Base-by-base conservation (phyloP, 2,329 filamentous ascomycete genomes). In the Scedosporium aurantiacum region DNA sequence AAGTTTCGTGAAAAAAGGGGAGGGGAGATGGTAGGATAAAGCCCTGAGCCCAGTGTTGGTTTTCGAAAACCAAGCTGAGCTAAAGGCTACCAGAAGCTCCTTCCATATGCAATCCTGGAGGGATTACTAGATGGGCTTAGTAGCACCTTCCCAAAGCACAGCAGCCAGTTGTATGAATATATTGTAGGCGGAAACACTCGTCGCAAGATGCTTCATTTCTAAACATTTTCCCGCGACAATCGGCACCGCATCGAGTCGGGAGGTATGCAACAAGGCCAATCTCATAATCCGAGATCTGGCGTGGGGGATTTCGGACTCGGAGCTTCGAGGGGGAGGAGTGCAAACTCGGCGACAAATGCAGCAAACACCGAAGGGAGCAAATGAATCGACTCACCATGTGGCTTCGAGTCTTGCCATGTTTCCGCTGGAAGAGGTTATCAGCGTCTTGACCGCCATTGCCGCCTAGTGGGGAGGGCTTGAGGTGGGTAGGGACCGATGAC, bases 401-500 rank as follows among this genome's bases (percentile, higher is more conserved):
- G 64, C 88, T 91, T 75, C 89, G 87, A 68, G 88, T 89, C 83
- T 92, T 92, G 78, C 89, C 89, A 75, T 92, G 88, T 73, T 90
- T 89, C 73, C 86, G 85, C 65, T 62, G 58, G 59, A 65, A 65
- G 28, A 58, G 57, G 68, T 80, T 77, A 63, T 72, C 71, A 62
- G 76, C 76, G 41, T 74, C 75, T 64, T 72, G 73, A 58, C 69
- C 73, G 62, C 75, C 79, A 67, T 69, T 69, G 27, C 66, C 77
- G 63, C 66, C 68, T 40, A 65, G 59, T 37, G 71, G 70, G 63
- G 76, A 75, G 64, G 86, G 82, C 82, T 91, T 93, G 70, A 97
- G 82, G 81, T 95, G 93, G 52, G 89, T 81, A 66, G 92, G 91
- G 69, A 97, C 79, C 66, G 90, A 78, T 68, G 79, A 79, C 70